Base-by-base conservation (phyloP, 1,284 basidiomycete species). In the Meira nashicola region DNA sequence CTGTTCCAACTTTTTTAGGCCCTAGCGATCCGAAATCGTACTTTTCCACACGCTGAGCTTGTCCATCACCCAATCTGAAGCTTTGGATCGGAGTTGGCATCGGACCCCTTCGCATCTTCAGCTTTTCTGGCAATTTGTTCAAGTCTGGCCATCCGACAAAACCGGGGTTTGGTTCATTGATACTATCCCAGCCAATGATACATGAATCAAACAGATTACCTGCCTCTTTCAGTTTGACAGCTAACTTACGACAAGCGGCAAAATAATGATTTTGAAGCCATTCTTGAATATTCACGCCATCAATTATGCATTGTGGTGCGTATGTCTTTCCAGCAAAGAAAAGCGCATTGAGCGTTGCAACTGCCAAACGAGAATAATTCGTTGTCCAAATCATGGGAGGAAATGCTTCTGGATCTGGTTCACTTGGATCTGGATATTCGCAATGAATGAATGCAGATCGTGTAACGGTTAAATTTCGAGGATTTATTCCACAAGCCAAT, bases 381-480 rank as follows among this genome's bases (percentile, higher is more conserved):
- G 94, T 96, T 14, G 88, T 87, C 94, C 94, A 97, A 64, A 93
- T 71, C 94, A 98, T 98, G 54, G 87, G 86, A 1, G 94, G 92
- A 62, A 92, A 84, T 0, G 83, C 79, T 7, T 83, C 81, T 0
- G 94, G 92, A 64, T 89, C 83, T 1, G 89, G 84, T 0, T 80
- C 74, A 40, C 83, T 79, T 0, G 87, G 72, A 2, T 81, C 75
- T 0, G 91, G 88, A 80, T 90, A 96, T 81, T 97, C 92, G 78
- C 85, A 86, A 74, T 97, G 92, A 11, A 98, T 74, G 60, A 93
- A 85, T 38, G 92, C 89, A 3, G 90, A 83, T 73, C 89, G 87
- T 0, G 93, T 96, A 1, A 86, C 83, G 0, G 89, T 89, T 63
- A 96, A 86, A 67, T 89, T 85, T 54, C 86, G 83, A 0, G 92